phyloP scores from a whole-genome alignment of 768 basidiomycete genomes.

The Hysterangium stoloniferum region DNA sequence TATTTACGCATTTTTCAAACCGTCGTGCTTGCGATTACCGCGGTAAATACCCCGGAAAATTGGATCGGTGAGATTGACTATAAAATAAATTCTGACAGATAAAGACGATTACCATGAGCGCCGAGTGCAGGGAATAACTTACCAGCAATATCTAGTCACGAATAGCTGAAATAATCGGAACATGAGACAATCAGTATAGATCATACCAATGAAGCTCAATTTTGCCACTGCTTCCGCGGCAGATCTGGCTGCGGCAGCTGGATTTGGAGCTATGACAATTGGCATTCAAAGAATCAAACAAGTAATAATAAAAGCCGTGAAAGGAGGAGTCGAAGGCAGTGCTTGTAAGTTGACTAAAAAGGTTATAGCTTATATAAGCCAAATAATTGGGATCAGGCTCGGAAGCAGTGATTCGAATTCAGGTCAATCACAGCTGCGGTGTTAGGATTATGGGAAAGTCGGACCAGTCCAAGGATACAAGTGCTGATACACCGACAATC shows the following conservation, averaged over 20 bases:
- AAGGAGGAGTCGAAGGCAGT: too few species aligned
- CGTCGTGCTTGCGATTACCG: conserved; percentile 43
- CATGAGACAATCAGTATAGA: neutral
- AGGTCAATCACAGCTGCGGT: too few species aligned
- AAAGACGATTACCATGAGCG: neutral
- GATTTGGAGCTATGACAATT: neutral
- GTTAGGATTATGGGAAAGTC: too few species aligned
- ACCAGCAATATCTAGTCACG: conserved; percentile 34
- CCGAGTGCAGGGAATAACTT: conserved; percentile 3
- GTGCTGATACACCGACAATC: too few species aligned
- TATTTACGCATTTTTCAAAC: conserved; percentile 21
- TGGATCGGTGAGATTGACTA: conserved; percentile 51
- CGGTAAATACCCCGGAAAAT: conserved; percentile 47
- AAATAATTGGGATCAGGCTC: too few species aligned
- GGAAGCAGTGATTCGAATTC: too few species aligned
- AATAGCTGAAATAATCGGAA: neutral
- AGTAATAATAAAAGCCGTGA: too few species aligned
- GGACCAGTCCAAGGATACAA: too few species aligned
- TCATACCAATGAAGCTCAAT: conserved; percentile 29
- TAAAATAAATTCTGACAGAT: neutral
- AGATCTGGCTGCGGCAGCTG: too few species aligned
- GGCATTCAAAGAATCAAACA: too few species aligned
- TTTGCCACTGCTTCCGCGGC: conserved; percentile 13
- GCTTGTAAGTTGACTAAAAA: too few species aligned
- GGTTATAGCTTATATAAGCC: too few species aligned